Evolutionary conservation across 1,284 basidiomycete genomes (phyloP), one percentile per base, ranked within the genome.

Genomic region (Thelephora terrestris): DNA sequence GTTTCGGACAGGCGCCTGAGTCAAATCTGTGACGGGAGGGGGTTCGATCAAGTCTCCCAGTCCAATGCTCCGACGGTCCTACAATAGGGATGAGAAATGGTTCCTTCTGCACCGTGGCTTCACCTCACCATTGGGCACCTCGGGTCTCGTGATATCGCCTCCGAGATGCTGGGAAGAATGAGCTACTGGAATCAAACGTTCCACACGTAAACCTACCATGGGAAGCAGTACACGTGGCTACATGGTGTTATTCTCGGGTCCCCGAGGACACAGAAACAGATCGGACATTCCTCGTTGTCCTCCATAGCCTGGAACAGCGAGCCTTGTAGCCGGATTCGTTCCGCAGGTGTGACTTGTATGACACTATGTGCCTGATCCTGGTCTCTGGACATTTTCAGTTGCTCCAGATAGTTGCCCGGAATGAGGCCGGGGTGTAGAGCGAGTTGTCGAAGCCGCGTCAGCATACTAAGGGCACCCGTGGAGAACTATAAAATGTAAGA

Each of bases 391-490:
- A 58, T 53, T 35, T 67, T 66, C 40, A 92, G 69, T 52, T 88
- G 76, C 37, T 90, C 79, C 6, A 93, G 62, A 60, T 92, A 93
- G 52, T 80, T 73, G 4, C 69, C 57, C 1, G 91, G 91, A 21
- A 93, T 71, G 20, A 95, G 72, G 3, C 80, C 81, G 0, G 88
- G 81, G 56, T 92, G 88, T 18, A 93, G 75, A 20, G 78, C 85
- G 14, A 94, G 69, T 65, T 95, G 92, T 16, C 92, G 81, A 67
- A 95, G 73, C 29, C 92, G 81, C 2, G 91, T 92, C 17, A 95
- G 71, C 78, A 91, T 78, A 52, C 85, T 85, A 29, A 91, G 64
- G 4, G 91, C 78, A 54, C 84, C 86, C 2, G 77, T 76, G 58
- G 39, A 42, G 20, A 42, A n/a, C 17, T 42, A 25, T 9, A 18